phyloP scores from a whole-genome alignment of 768 basidiomycete species.

The Lactifluus subvellereus region DNA sequence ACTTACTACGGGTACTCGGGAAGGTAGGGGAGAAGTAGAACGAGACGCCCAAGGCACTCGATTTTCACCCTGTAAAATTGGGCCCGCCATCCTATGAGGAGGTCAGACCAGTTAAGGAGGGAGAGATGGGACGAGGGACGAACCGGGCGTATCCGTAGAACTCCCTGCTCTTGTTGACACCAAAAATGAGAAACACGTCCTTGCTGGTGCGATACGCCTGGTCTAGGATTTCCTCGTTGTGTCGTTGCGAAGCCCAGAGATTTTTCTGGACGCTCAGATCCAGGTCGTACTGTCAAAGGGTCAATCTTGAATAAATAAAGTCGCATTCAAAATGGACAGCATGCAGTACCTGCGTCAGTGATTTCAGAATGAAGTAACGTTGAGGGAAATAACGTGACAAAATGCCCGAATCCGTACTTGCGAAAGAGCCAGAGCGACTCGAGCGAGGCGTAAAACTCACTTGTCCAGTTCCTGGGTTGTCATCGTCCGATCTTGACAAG shows the following conservation, averaged over 20 bases:
- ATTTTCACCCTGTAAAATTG: constrained; percentile 47
- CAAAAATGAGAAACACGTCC: constrained; percentile 85
- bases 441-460: constrained; percentile 34
- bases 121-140: constrained; percentile 23
- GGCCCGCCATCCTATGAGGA: constrained; percentile 58
- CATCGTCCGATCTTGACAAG: constrained; percentile 38
- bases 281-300: constrained; percentile 53
- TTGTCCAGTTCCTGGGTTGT: constrained; percentile 26
- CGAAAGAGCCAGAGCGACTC: constrained; percentile 60
- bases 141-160: constrained; percentile 91
- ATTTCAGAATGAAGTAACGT: constrained; percentile 92
- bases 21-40: background rate
- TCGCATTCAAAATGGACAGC: background rate
- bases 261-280: constrained; percentile 74
- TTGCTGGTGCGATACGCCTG: constrained; percentile 88
- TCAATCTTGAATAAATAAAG: background rate
- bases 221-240: constrained; percentile 87
- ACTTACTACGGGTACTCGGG: background rate
- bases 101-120: background rate
- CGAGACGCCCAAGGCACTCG: constrained; percentile 50
- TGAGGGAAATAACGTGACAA: constrained; percentile 71
- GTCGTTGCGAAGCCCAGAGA: constrained; percentile 88
- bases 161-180: constrained; percentile 90
- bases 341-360: constrained; percentile 61
- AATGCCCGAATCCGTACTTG: constrained; percentile 82